Evolutionary conservation across 1,284 basidiomycete species (phyloP).

Genomic region (Volvariella volvacea): DNA sequence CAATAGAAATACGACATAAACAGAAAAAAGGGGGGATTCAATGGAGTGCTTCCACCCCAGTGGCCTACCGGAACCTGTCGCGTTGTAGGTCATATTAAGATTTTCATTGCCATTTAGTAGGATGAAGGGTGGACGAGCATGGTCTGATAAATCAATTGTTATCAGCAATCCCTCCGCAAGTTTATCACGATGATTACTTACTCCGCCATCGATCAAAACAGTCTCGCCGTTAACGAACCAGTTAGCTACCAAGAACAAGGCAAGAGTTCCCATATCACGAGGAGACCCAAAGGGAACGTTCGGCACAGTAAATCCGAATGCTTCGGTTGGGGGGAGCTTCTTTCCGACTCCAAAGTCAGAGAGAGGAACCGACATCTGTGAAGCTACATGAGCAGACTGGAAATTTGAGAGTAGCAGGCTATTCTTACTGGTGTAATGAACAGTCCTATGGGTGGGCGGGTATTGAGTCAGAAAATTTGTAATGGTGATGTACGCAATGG

Average conservation of each 20-base stretch:
- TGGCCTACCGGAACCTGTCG: no score
- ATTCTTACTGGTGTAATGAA: slow-evolving; percentile 21
- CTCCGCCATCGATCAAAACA: slow-evolving; percentile 44
- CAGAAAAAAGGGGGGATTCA: no score
- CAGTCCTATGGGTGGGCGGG: slow-evolving; percentile 13
- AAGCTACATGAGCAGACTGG: background rate
- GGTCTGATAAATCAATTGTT: no score
- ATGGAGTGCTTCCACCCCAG: no score
- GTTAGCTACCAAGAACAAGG: slow-evolving; percentile 39
- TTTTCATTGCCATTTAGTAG: no score
- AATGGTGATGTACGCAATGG: background rate
- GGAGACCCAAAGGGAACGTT: slow-evolving; percentile 25
- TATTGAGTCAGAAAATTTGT: background rate
- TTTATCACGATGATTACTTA: no score
- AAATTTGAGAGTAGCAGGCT: slow-evolving; percentile 1
- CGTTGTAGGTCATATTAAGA: no score
- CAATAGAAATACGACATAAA: no score
- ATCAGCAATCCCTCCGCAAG: no score
- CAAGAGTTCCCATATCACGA: slow-evolving; percentile 38
- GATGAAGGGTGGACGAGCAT: no score
- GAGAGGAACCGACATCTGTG: slow-evolving; percentile 21
- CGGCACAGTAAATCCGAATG: slow-evolving; percentile 26
- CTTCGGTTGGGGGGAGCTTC: slow-evolving; percentile 14
- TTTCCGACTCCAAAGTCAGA: slow-evolving; percentile 25
- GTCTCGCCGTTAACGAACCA: slow-evolving; percentile 47